Percentiles rank a stretch among this genome's conserved stretches.
Conservation (phyloP, 2,329 filamentous ascomycete species). For the Parafenestella ontariensis region DNA sequence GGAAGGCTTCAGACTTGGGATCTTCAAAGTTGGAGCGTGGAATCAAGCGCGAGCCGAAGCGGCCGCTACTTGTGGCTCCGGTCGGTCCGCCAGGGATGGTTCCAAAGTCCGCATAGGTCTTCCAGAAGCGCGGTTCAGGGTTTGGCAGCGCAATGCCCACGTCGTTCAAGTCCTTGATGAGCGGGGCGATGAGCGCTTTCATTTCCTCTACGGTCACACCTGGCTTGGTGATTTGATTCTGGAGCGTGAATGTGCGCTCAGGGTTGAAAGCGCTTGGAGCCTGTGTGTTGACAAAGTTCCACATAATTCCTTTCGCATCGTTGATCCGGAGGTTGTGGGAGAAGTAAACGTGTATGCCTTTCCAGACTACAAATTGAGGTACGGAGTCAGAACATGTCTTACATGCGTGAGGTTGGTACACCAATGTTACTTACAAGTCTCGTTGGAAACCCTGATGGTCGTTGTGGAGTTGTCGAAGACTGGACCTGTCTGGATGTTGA, state of each 20-base stretch:
- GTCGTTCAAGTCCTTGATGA: constrained; percentile 26
- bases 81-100: constrained; percentile 25
- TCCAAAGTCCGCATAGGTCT: constrained; percentile 25
- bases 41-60: constrained; percentile 41
- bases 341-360: constrained; percentile 28
- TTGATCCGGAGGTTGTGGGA: constrained; percentile 32
- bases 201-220: constrained; percentile 22
- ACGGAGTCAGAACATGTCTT: too few relatives aligned
- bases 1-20: constrained; percentile 19
- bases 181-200: constrained; percentile 24
- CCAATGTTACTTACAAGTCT: too few relatives aligned
- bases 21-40: constrained; percentile 38
- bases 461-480: constrained; percentile 23
- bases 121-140: constrained; percentile 23
- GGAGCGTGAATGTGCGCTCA: constrained; percentile 22
- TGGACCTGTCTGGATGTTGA: constrained; percentile 33
- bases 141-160: constrained; percentile 25
- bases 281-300: constrained; percentile 27
- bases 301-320: constrained; percentile 32
- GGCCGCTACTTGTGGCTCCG: constrained; percentile 21
- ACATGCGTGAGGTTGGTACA: too few relatives aligned
- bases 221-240: constrained; percentile 25
- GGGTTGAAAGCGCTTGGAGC: constrained; percentile 8
- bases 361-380: too few relatives aligned
- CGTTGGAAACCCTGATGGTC: constrained; percentile 19